Evolutionary conservation across 1,284 basidiomycete species (phyloP).

Genomic region (Pterulicium gracile): DNA sequence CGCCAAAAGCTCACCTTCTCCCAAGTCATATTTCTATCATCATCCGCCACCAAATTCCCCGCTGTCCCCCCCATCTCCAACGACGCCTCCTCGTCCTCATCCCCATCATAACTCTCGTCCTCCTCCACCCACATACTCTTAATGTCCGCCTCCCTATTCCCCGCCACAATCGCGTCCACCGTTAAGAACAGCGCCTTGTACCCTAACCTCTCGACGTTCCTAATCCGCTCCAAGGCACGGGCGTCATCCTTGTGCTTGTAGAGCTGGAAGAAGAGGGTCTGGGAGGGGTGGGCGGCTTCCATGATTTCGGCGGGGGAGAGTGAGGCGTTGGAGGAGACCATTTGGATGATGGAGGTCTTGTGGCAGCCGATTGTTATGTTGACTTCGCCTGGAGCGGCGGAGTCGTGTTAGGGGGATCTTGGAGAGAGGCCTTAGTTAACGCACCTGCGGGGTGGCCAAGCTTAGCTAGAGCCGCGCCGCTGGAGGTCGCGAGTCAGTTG

Average conservation of each 20-base stretch:
- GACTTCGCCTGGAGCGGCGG: constrained; percentile 51
- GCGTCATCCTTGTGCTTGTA: constrained; percentile 37
- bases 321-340: constrained; percentile 84
- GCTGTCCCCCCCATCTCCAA: constrained; percentile 46
- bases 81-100: constrained; percentile 22
- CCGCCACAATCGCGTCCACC: constrained; percentile 80
- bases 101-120: constrained; percentile 14
- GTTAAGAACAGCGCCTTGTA: constrained; percentile 87
- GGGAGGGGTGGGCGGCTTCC: constrained; percentile 38
- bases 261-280: constrained; percentile 3
- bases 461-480: constrained; percentile 81
- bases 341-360: constrained; percentile 72
- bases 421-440: no score
- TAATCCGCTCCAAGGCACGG: constrained; percentile 62
- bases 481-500: constrained; percentile 13
- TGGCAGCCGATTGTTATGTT: constrained; percentile 75
- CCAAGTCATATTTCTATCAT: constrained; percentile 68
- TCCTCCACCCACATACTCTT: constrained; percentile 52
- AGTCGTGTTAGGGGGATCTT: no score
- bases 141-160: constrained; percentile 79
- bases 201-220: constrained; percentile 59
- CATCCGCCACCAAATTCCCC: constrained; percentile 49
- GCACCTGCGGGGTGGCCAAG: constrained; percentile 74
- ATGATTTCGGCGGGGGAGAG: constrained; percentile 68
- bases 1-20: constrained; percentile 31